Evolutionary conservation across 495 filamentous ascomycete genomes (phyloP).

Genomic region (Glarea lozoyensis): DNA sequence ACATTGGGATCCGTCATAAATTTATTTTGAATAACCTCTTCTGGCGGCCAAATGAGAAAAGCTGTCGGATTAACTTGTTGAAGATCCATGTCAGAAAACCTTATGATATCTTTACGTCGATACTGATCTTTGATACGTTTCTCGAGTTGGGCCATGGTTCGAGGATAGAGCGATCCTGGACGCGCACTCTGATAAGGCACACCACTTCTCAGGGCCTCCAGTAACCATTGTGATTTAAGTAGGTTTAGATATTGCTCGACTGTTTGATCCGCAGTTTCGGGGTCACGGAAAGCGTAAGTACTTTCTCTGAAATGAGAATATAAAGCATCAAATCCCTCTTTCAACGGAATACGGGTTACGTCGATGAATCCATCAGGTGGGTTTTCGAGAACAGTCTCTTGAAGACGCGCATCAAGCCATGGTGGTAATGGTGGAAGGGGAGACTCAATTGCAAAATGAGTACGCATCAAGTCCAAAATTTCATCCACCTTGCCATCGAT

Average conservation of each 20-base stretch:
- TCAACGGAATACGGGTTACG: not conserved
- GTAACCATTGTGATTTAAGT: constrained; percentile 5
- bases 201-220: not conserved
- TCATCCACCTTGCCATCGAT: not conserved
- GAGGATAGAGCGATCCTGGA: constrained; percentile 1
- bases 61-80: not conserved
- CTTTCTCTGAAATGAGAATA: constrained; percentile 2
- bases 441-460: not conserved
- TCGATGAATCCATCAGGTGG: not conserved
- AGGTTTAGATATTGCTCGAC: constrained; percentile 4
- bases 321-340: constrained; percentile 5
- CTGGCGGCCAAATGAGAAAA: constrained; percentile 5
- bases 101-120: not conserved
- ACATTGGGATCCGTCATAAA: not conserved
- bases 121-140: not conserved
- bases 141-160: not conserved
- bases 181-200: not conserved
- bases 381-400: not conserved
- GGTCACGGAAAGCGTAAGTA: not conserved
- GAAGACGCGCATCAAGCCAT: constrained; percentile 2
- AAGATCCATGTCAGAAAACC: not conserved
- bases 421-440: not conserved
- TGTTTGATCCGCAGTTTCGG: constrained; percentile 3
- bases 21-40: not conserved
- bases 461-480: not conserved